Evolutionary conservation across 164 flowering plant species (phyloP).

Genomic region (Liriodendron chinense): DNA sequence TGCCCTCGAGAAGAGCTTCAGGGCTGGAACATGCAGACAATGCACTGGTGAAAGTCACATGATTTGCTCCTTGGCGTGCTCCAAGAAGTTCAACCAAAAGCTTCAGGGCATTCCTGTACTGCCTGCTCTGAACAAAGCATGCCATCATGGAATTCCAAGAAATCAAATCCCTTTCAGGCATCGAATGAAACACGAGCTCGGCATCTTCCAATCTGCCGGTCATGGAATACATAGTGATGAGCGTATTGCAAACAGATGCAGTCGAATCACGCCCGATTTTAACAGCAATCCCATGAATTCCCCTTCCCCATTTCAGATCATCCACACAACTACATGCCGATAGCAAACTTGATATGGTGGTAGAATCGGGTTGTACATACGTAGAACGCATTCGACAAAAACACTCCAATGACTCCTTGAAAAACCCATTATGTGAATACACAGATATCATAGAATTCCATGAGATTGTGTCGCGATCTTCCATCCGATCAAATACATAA

Average conservation of each 20-base stretch:
- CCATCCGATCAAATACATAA: constrained; percentile 51
- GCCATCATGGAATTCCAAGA: constrained; percentile 81
- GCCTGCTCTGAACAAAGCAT: constrained; percentile 49
- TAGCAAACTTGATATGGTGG: constrained; percentile 58
- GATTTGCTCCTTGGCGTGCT: constrained; percentile 25
- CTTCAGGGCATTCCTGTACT: constrained; percentile 34
- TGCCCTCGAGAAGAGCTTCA: constrained; percentile 42
- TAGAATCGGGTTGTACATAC: constrained; percentile 41
- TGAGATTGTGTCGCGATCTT: constrained; percentile 66
- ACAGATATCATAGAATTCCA: constrained; percentile 83
- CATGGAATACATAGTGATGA: constrained; percentile 64
- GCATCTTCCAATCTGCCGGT: constrained; percentile 50
- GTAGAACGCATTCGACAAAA: constrained; percentile 52
- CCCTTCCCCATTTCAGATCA: constrained; percentile 59
- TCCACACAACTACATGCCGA: constrained; percentile 44
- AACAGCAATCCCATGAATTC: constrained; percentile 52
- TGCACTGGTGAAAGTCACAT: constrained; percentile 65
- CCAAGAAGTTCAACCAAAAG: constrained; percentile 39
- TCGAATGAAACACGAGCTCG: constrained; percentile 40
- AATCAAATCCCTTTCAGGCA: constrained; percentile 60
- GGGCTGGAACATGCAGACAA: constrained; percentile 63
- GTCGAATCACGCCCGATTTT: constrained; percentile 51
- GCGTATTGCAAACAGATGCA: constrained; percentile 57
- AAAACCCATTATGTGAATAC: constrained; percentile 42
- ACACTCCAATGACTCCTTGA: constrained; percentile 39